Base-by-base conservation (phyloP, 2,329 filamentous ascomycete species). In the Venturia nashicola region DNA sequence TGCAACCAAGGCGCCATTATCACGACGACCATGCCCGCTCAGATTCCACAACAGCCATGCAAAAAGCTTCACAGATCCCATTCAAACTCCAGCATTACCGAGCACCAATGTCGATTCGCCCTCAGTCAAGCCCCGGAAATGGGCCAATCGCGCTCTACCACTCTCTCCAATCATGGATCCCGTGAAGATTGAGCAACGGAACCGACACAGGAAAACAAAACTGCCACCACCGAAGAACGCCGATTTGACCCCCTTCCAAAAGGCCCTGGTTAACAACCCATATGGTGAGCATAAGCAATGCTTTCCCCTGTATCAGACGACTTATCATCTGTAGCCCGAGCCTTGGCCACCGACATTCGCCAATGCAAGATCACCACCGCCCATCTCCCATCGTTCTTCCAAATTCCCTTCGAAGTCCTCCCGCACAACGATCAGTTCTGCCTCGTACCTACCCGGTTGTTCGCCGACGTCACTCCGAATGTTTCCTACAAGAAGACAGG, bases 91-190 rank as follows among this genome's bases (percentile, higher is more conserved):
- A 36, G 18, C 32, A 57, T n/a, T 32, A n/a, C 32, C 46, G 16
- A 60, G 7, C 14, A 64, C 23, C 54, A 40, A 46, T 43, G 61
- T 36, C 39, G 61, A 44, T 11, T 34, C 48, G 39, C 48, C 36
- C n/a, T 42, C 61, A 14, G 32, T 48, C 61, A 46, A 51, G 16
- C 18, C 32, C 2, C 61, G 61, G 3, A 39, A 44, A 42, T 46
- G 51, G 36, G 51, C 48, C 46, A 63, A 63, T 23, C 32, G 20
- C 51, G 39, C 63, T 20, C 39, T 65, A 9, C 63, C 63, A 11
- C 63, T 65, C 48, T 57, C 63, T 40, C 63, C 63, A n/a, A 40
- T 61, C 44, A 65, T 65, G 32, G 63, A 65, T 51, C 63, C 63
- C 42, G 43, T 62, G 34, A 44, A 36, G 20, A 60, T 54, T 18